Conservation (phyloP, 164 flowering plant species). For the Vitis rupestris region DNA sequence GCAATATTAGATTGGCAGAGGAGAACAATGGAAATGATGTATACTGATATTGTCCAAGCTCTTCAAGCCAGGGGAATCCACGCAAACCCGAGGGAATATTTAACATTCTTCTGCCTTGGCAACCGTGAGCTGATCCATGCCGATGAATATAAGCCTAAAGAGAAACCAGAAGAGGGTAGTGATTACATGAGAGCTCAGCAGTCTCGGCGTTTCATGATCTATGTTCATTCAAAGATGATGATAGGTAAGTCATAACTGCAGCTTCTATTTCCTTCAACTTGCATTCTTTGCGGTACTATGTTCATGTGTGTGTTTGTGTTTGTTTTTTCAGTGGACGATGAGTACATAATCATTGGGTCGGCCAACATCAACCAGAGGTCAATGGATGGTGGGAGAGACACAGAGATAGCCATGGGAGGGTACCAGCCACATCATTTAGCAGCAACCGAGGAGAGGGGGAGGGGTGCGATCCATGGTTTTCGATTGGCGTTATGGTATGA, state of each 20-base stretch:
- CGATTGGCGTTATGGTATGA: slow-evolving; percentile 67
- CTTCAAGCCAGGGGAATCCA: slow-evolving; percentile 35
- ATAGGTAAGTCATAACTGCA: slow-evolving; percentile 41
- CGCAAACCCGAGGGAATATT: slow-evolving; percentile 44
- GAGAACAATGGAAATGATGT: slow-evolving; percentile 85
- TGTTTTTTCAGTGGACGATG: slow-evolving; percentile 61
- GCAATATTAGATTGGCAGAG: slow-evolving; percentile 75
- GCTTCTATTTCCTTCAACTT: too few species aligned
- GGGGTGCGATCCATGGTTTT: slow-evolving; percentile 52
- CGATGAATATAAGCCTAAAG: slow-evolving; percentile 47
- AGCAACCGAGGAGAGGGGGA: slow-evolving; percentile 20
- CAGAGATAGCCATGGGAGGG: slow-evolving; percentile 81
- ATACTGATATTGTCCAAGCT: slow-evolving; percentile 42
- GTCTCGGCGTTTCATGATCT: slow-evolving; percentile 70
- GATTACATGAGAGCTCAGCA: slow-evolving; percentile 59
- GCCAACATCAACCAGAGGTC: slow-evolving; percentile 85
- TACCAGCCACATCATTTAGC: slow-evolving; percentile 59
- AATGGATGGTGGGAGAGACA: slow-evolving; percentile 69
- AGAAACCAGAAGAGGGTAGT: slow-evolving; percentile 43
- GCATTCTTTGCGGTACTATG: too few species aligned
- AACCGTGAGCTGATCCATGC: slow-evolving; percentile 38
- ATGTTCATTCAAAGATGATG: slow-evolving; percentile 77
- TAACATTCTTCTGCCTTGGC: slow-evolving; percentile 71
- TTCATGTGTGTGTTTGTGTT: background rate
- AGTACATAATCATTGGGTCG: slow-evolving; percentile 74